Percentiles rank a stretch among this genome's conserved stretches.
Evolutionary conservation across 2,329 filamentous ascomycete species (phyloP).

Genomic region (Aspergillus tanneri): DNA sequence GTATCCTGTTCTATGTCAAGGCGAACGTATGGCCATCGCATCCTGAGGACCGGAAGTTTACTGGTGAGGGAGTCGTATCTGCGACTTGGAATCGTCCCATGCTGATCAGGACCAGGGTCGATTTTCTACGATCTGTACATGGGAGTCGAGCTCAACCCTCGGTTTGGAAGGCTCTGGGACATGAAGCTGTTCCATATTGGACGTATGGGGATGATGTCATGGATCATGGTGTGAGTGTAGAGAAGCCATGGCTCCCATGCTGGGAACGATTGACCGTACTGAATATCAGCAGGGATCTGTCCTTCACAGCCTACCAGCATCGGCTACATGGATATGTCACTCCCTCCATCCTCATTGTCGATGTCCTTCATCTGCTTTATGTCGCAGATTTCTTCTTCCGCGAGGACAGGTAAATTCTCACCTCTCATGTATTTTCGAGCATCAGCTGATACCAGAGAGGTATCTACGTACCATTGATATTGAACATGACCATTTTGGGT

Average conservation of each 20-base stretch:
- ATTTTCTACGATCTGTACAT: constrained; percentile 48
- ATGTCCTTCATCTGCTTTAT: constrained; percentile 47
- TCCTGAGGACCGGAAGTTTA: not conserved
- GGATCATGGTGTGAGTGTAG: constrained; percentile 38
- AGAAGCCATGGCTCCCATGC: too few relatives aligned
- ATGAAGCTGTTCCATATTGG: constrained; percentile 52
- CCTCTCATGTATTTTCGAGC: not conserved
- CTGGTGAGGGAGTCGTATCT: not conserved
- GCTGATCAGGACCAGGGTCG: constrained; percentile 19
- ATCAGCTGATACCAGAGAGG: not conserved
- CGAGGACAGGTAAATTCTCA: constrained; percentile 44
- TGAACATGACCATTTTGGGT: constrained; percentile 46
- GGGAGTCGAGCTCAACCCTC: constrained; percentile 50
- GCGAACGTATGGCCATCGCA: not conserved
- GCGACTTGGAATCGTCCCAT: not conserved
- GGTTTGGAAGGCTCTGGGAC: constrained; percentile 46
- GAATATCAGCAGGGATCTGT: constrained; percentile 2
- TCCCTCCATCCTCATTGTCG: constrained; percentile 36
- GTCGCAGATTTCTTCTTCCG: constrained; percentile 53
- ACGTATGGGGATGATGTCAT: constrained; percentile 49
- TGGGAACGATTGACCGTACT: not conserved
- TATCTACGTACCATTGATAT: constrained; percentile 45
- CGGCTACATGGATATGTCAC: not conserved
- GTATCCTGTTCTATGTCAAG: not conserved
- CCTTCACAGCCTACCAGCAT: constrained; percentile 7